Evolutionary conservation across 2,329 filamentous ascomycete species (phyloP).

Genomic region (Fusarium acutatum): DNA sequence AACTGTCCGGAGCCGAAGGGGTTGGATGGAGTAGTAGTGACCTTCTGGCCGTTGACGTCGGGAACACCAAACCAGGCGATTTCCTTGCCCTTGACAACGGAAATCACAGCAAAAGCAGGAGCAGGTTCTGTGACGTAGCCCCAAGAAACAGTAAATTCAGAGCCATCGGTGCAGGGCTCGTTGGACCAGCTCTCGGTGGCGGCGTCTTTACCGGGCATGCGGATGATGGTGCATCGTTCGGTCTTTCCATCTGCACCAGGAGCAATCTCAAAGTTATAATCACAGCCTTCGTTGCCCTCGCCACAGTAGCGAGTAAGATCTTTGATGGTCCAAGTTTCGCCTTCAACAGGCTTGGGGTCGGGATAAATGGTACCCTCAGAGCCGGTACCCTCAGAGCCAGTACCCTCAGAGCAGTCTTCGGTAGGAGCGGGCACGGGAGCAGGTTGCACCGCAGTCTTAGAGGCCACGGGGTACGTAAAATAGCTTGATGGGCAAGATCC

Average conservation of each 20-base stretch:
- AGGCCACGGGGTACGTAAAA: not conserved
- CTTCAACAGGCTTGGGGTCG: conserved; percentile 4
- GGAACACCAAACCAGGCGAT: conserved; percentile 35
- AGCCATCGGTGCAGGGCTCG: conserved; percentile 19
- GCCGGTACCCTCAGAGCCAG: not conserved
- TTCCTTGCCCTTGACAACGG: conserved; percentile 25
- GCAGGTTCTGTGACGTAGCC: conserved; percentile 27
- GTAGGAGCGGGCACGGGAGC: not conserved
- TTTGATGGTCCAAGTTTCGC: conserved; percentile 17
- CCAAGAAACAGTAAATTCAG: conserved; percentile 26
- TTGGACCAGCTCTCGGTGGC: conserved; percentile 28
- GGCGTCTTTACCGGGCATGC: conserved; percentile 17
- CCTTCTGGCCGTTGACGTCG: conserved; percentile 28
- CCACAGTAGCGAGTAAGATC: conserved; percentile 31
- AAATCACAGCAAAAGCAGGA: conserved; percentile 31
- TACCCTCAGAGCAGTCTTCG: not conserved
- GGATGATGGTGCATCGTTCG: conserved; percentile 25
- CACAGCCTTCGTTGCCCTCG: conserved; percentile 16
- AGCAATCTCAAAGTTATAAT: conserved; percentile 31
- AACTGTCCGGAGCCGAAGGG: conserved; percentile 29
- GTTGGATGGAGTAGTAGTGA: not conserved
- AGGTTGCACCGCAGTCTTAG: not conserved
- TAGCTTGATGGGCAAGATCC: conserved; percentile 13
- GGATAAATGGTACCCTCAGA: not conserved
- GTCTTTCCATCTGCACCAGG: conserved; percentile 24